Percentiles rank a stretch among this genome's conserved stretches.
Evolutionary conservation across 495 filamentous ascomycete genomes (phyloP).

Genomic region (Xylaria longipes): DNA sequence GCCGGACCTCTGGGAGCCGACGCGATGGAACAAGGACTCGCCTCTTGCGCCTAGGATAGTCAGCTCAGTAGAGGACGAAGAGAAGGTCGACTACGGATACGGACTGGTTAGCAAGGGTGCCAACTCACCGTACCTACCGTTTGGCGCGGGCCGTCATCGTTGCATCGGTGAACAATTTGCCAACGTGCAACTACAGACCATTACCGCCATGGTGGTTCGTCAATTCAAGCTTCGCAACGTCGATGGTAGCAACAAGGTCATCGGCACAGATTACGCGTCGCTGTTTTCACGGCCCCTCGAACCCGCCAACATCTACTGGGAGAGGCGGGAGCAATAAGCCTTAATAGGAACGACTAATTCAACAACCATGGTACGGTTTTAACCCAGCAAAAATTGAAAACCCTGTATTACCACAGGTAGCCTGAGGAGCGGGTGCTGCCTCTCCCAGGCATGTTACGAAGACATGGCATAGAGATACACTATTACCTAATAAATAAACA

Average conservation of each 20-base stretch:
- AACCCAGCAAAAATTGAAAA: constrained; percentile 24
- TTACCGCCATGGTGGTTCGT: constrained; percentile 79
- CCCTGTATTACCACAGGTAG: constrained; percentile 13
- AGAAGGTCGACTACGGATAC: constrained; percentile 90
- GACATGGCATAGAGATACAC: constrained; percentile 22
- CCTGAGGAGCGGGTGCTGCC: background rate
- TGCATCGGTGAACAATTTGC: constrained; percentile 99
- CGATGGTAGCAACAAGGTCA: constrained; percentile 69
- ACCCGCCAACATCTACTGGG: constrained; percentile 70
- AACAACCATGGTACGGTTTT: constrained; percentile 25
- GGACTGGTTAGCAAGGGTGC: constrained; percentile 91
- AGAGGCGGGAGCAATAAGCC: constrained; percentile 53
- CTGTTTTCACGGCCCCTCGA: constrained; percentile 67
- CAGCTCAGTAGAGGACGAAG: constrained; percentile 64
- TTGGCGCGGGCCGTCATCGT: constrained; percentile 90
- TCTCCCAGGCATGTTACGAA: constrained; percentile 21
- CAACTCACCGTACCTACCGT: constrained; percentile 86
- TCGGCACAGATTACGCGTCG: constrained; percentile 85
- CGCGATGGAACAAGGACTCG: constrained; percentile 74
- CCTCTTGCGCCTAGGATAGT: constrained; percentile 52
- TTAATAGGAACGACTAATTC: background rate
- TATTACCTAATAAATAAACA: constrained; percentile 20
- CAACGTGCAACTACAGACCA: constrained; percentile 87
- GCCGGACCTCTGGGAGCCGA: constrained; percentile 81
- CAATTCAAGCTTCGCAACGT: constrained; percentile 76